A percentile compares a stretch with the other conserved stretches of the same genome.
phyloP scores from a whole-genome alignment of 208 protist species.

The Acanthamoeba lenticulata region DNA sequence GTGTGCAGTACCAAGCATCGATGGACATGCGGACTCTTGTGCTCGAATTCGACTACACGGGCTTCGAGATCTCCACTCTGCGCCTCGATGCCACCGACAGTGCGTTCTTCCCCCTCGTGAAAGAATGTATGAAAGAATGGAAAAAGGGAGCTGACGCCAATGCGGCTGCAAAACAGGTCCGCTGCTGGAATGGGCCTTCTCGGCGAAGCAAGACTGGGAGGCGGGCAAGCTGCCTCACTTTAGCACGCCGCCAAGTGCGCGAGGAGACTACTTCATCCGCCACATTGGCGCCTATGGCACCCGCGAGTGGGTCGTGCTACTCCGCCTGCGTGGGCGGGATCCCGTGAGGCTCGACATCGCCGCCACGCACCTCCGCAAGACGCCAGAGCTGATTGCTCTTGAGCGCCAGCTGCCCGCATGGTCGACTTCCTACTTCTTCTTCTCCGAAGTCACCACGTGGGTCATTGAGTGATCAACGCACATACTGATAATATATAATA shows the following conservation, averaged over 20 bases:
- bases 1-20: background rate
- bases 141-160: background rate
- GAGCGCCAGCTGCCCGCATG: background rate
- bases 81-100: slow-evolving; percentile 54
- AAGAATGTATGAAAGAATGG: background rate
- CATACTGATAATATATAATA: background rate
- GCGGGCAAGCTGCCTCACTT: slow-evolving; percentile 28
- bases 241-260: background rate
- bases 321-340: background rate
- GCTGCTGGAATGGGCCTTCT: slow-evolving; percentile 35
- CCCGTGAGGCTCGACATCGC: slow-evolving; percentile 31
- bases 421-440: slow-evolving; percentile 51
- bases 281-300: slow-evolving; percentile 44
- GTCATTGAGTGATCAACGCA: background rate
- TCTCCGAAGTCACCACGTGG: slow-evolving; percentile 57
- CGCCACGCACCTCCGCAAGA: slow-evolving; percentile 37
- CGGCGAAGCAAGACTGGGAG: background rate
- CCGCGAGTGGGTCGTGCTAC: slow-evolving; percentile 24
- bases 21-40: background rate
- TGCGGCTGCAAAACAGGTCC: background rate
- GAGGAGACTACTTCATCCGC: slow-evolving; percentile 57
- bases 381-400: background rate
- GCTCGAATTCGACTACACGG: slow-evolving; percentile 19
- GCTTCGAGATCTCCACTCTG: slow-evolving; percentile 48
- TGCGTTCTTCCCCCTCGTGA: background rate